Percentiles rank a stretch among this genome's conserved stretches.
These are phyloP conservation scores for Knufia fluminis DNA, from an alignment of 2,329 filamentous ascomycete species.

Conservation along the genomic window DNA sequence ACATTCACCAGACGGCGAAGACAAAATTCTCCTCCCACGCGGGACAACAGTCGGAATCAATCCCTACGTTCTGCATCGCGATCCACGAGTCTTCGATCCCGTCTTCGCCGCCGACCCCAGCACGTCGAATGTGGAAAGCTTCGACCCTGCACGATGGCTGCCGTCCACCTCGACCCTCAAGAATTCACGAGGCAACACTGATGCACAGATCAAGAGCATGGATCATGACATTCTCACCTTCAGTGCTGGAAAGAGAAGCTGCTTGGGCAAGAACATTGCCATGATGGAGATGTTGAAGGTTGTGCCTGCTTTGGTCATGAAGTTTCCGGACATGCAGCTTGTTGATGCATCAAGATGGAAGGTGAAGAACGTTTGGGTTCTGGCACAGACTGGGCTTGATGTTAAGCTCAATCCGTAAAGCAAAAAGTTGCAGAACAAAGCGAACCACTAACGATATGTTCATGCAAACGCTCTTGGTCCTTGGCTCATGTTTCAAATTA, in stretches of 20 bases:
- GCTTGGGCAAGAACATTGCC: constrained; percentile 26
- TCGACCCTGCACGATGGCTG: constrained; percentile 27
- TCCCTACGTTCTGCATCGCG: constrained; percentile 26
- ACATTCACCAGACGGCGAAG: constrained; percentile 21
- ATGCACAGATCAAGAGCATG: constrained; percentile 20
- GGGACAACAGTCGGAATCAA: constrained; percentile 29
- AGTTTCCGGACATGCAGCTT: constrained; percentile 16
- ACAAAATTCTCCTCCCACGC: constrained; percentile 17
- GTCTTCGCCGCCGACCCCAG: neutral
- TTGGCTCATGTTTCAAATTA: no score
- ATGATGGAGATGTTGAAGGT: constrained; percentile 24
- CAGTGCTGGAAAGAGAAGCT: constrained; percentile 22
- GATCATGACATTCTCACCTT: constrained; percentile 23
- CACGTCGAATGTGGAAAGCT: constrained; percentile 18
- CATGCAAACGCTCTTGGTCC: no score
- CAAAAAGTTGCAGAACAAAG: neutral
- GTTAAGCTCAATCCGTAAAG: constrained; percentile 12
- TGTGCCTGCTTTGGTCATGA: constrained; percentile 18
- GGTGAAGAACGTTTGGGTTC: constrained; percentile 21
- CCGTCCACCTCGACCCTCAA: neutral
- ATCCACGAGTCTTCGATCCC: constrained; percentile 19
- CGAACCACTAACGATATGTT: no score
- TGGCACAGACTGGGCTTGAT: constrained; percentile 18
- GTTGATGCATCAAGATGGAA: constrained; percentile 14
- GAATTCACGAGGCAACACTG: constrained; percentile 5